These are phyloP conservation scores for Epichloe bromicola DNA, from an alignment of 2,329 filamentous ascomycete species.

Conservation along the genomic window DNA sequence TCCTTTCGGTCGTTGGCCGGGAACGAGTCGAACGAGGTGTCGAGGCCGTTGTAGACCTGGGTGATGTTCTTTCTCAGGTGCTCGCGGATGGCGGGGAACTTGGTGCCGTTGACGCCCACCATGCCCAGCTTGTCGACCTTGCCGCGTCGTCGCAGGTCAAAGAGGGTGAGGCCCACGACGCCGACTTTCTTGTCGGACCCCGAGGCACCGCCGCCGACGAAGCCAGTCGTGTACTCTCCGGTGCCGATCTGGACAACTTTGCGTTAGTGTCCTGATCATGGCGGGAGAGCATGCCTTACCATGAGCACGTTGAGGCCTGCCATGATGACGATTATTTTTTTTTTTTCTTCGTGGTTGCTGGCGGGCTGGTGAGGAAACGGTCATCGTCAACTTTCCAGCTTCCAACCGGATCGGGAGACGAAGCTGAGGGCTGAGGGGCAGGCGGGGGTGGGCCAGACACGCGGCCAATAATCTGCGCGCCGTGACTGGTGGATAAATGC, in stretches of 20 bases:
- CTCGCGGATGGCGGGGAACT: slow-evolving; percentile 81
- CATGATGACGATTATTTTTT: slow-evolving; percentile 21
- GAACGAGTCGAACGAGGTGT: slow-evolving; percentile 75
- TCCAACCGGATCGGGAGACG: too few species aligned
- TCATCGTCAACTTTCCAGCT: too few species aligned
- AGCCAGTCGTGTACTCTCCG: slow-evolving; percentile 93
- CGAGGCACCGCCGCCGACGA: slow-evolving; percentile 71
- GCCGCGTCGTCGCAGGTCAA: slow-evolving; percentile 75
- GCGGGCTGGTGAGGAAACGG: too few species aligned
- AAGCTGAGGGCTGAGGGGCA: too few species aligned
- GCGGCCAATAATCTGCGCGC: too few species aligned
- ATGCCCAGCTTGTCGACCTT: slow-evolving; percentile 80
- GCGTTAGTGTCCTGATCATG: slow-evolving; percentile 12
- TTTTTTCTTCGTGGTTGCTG: too few species aligned
- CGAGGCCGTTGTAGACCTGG: slow-evolving; percentile 75
- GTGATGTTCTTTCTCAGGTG: slow-evolving; percentile 82
- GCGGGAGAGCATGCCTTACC: slow-evolving; percentile 31
- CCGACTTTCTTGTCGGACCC: slow-evolving; percentile 93
- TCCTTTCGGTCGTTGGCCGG: slow-evolving; percentile 62
- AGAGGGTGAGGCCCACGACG: slow-evolving; percentile 79
- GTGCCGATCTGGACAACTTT: slow-evolving; percentile 54
- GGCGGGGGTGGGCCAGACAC: too few species aligned
- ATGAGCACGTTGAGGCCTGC: slow-evolving; percentile 55
- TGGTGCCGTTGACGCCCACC: slow-evolving; percentile 79
- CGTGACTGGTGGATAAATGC: too few species aligned